These are phyloP conservation scores for Drosera spatulata DNA, from an alignment of 179 eudicot genomes.

Conservation along the genomic window DNA sequence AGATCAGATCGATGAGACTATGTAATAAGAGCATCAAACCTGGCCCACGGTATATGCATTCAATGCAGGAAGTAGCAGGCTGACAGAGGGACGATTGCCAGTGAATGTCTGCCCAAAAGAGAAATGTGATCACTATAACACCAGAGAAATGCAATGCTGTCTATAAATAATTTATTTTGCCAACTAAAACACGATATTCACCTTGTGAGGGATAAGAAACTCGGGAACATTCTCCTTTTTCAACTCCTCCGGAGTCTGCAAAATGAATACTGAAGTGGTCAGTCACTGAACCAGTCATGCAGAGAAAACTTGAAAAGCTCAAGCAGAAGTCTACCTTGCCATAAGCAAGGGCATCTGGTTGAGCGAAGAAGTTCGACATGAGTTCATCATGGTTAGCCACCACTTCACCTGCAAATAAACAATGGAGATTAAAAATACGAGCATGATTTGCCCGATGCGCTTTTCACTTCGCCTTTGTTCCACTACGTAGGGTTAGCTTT, in stretches of 20 bases:
- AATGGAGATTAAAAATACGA: no score
- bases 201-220: conserved; percentile 93
- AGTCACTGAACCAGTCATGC: background rate
- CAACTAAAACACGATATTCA: conserved; percentile 14
- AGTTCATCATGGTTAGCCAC: conserved; percentile 98
- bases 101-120: conserved; percentile 65
- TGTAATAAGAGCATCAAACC: conserved; percentile 26
- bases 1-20: no score
- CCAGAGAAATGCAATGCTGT: background rate
- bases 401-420: conserved; percentile 61
- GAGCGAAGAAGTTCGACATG: conserved; percentile 99
- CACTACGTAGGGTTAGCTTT: no score
- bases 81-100: conserved; percentile 95
- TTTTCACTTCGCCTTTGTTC: no score
- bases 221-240: conserved; percentile 68
- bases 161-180: background rate
- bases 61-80: conserved; percentile 86
- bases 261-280: conserved; percentile 11
- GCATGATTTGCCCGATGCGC: no score
- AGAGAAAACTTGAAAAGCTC: background rate
- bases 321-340: conserved; percentile 61
- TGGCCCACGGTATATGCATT: conserved; percentile 88
- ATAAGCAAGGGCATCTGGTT: conserved; percentile 98
- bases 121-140: conserved; percentile 4
- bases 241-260: conserved; percentile 80